These are phyloP conservation scores for Penicillium glabrum DNA, from an alignment of 2,329 filamentous ascomycete species.

Conservation along the genomic window DNA sequence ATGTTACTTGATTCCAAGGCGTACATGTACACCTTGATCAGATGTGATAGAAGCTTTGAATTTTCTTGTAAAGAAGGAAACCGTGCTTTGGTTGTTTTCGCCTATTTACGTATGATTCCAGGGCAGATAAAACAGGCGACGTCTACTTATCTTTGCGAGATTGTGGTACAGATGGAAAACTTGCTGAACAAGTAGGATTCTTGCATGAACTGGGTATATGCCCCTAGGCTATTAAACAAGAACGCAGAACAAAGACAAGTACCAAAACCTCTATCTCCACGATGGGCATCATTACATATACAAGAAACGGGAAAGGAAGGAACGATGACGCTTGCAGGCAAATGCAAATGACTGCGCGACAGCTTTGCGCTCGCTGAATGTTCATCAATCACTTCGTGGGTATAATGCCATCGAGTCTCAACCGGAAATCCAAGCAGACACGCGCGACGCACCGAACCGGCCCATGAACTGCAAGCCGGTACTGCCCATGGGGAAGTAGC, in stretches of 20 bases:
- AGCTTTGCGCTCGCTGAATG: background rate
- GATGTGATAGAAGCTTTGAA: no score
- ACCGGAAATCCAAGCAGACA: conserved; percentile 83
- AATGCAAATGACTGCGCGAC: background rate
- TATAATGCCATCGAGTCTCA: conserved; percentile 38
- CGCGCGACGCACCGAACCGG: conserved; percentile 78
- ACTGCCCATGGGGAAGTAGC: conserved; percentile 97
- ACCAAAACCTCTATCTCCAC: background rate
- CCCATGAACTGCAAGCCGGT: conserved; percentile 83
- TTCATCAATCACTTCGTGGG: background rate
- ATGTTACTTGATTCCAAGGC: no score
- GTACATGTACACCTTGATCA: no score
- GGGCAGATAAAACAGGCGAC: background rate
- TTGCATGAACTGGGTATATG: background rate
- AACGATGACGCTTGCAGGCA: background rate
- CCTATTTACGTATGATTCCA: background rate
- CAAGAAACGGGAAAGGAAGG: background rate
- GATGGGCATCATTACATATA: conserved; percentile 1
- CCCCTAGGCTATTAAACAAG: background rate
- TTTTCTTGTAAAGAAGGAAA: no score
- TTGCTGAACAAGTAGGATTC: background rate
- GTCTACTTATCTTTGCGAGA: background rate
- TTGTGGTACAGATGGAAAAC: background rate
- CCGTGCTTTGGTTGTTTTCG: no score
- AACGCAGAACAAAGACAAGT: conserved; percentile 7